Base-by-base conservation (phyloP, 768 basidiomycete species). In the Kwoniella newhampshirensis region DNA sequence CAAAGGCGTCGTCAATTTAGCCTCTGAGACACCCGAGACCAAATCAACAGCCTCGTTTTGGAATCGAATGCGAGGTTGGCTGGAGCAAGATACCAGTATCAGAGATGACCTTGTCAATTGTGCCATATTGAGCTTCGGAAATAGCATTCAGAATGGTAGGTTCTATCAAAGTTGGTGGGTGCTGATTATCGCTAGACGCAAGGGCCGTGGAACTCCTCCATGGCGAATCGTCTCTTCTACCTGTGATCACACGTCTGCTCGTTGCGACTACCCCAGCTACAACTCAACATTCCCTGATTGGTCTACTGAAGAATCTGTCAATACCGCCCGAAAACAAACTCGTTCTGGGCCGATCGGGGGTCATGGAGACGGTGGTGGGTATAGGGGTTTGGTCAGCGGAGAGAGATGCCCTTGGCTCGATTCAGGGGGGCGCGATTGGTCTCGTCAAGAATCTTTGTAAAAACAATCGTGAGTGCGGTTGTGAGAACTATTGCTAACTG, bases 401-500 rank as follows among this genome's bases (percentile, higher is more conserved):
- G 59, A 77, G 82, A n/a, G 89, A 94, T 73, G 85, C 91, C 81
- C 86, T 87, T 5, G 87, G 91, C 52, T 82, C 89, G 21, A 85
- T 97, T 1, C 94, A 98, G 75, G 80, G 91, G 5, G 85, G 85
- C 45, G 89, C 89, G 0, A 87, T 97, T 48, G 91, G 91, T 1
- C 82, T 91, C 7, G 83, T 87, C 17, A 99, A 97, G 75, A 89
- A 94, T 72, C 81, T 98, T 52, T 91, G 88, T 70, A 85, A 82
- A 62, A 82, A 82, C 35, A 86, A 83, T 70, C 80, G 90, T 93
- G 71, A 67, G 71, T 64, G 9, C 1, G 18, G 3, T 4, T 12
- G 21, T 36, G 9, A 12, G 18, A n/a, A 7, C 40, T 8, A n/a
- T 5, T 5, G 20, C 20, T 41, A 21, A 45, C 49, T 59, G 13